Evolutionary conservation across 75 land plant genomes (phyloP), one percentile per base, ranked within the genome.

Genomic region (Pseudotsuga menziesii): DNA sequence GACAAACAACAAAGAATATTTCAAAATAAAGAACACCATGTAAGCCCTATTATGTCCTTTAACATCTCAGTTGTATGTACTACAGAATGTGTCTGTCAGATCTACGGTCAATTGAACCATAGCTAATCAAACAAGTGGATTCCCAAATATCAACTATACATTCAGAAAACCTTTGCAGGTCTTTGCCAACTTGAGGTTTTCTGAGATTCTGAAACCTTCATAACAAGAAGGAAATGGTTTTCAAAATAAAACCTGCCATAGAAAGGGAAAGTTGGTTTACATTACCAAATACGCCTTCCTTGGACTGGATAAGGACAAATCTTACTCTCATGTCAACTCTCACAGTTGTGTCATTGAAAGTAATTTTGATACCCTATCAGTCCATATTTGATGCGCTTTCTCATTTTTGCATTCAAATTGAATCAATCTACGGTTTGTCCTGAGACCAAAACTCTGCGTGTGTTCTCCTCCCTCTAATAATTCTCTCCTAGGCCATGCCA

Each of bases 401-500:
- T 82, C 77, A 35, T 79, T 82, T 78, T 78, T 85, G 77, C 96
- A 93, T 78, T 95, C 98, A 74, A 95, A 89, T 76, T 95, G 93
- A 29, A 92, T 85, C 20, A 86, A 54, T 41, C 98, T 82, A 35
- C 81, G 83, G 25, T 77, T 83, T 58, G 93, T 93, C 52, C 82
- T 86, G 73, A 94, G 76, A 3, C 91, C 95, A 61, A 94, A 94
- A 82, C 92, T 92, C 15, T 91, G 79, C 23, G 90, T 77, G 75
- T 91, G 56, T 52, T 90, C 95, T 7, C 91, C 88, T 14, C 86
- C 88, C 25, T 92, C 93, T 4, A 89, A 84, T 63, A 89, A 76
- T 75, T 89, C 88, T 76, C 98, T 87, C 25, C 98, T 95, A 1
- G 98, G 93, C 98, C 98, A 94, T 8, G 98, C 87, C 25, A 87